Percentiles rank a stretch among this genome's conserved stretches.
These are phyloP conservation scores for Boletales sp. DNA, from an alignment of 768 basidiomycete species.

Conservation along the genomic window DNA sequence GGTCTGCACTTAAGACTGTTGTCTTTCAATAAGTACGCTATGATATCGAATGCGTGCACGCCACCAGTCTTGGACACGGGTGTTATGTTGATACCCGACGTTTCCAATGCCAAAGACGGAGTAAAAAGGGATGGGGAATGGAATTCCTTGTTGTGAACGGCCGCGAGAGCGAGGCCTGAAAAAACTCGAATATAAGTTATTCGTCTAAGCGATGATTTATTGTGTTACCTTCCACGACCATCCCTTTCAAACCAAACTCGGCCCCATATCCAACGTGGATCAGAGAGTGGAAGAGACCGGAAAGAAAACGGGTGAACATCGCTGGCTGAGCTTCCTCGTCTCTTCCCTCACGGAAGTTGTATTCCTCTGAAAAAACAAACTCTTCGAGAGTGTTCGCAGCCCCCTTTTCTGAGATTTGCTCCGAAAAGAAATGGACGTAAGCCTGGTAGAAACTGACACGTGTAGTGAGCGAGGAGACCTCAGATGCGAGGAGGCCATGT, in stretches of 20 bases:
- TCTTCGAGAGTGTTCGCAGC: slow-evolving; percentile 17
- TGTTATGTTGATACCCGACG: not conserved
- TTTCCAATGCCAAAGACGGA: slow-evolving; percentile 7
- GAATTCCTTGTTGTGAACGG: slow-evolving; percentile 33
- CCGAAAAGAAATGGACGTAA: slow-evolving; percentile 26
- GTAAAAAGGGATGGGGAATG: slow-evolving; percentile 11
- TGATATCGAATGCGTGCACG: slow-evolving; percentile 44
- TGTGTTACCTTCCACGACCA: slow-evolving; percentile 55
- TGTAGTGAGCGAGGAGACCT: not conserved
- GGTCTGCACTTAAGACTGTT: slow-evolving; percentile 21
- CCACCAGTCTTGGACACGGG: slow-evolving; percentile 2
- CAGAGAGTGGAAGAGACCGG: slow-evolving; percentile 55
- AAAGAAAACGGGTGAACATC: slow-evolving; percentile 50
- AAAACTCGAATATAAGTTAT: not conserved
- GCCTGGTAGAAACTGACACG: slow-evolving; percentile 21
- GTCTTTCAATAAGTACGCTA: slow-evolving; percentile 52
- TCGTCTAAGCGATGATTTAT: not conserved
- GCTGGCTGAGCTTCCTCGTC: slow-evolving; percentile 33
- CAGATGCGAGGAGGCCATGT: not conserved
- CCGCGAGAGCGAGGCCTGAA: slow-evolving; percentile 23
- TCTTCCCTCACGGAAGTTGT: slow-evolving; percentile 19
- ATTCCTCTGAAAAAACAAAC: slow-evolving; percentile 30
- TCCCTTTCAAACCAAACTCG: slow-evolving; percentile 61
- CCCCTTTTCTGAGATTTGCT: slow-evolving; percentile 16
- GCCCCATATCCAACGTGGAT: slow-evolving; percentile 61